Evolutionary conservation across 805 yeast genomes (phyloP).

Genomic region (Metschnikowia sp.): DNA sequence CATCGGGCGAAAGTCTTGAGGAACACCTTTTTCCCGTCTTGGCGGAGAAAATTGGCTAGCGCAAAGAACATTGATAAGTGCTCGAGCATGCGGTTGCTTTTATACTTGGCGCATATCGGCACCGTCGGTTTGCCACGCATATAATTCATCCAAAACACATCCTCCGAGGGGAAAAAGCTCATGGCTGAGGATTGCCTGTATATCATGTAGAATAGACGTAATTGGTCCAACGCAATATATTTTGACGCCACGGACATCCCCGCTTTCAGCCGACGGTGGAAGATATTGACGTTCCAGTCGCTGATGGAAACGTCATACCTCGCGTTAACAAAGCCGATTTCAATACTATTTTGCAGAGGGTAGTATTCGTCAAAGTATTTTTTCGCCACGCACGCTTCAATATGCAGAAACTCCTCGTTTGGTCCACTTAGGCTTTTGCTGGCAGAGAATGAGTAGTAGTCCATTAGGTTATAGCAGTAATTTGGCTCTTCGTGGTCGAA

Average conservation of each 20-base stretch:
- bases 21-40: constrained; percentile 11
- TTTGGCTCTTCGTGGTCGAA: constrained; percentile 34
- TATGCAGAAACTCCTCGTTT: constrained; percentile 19
- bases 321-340: constrained; percentile 31
- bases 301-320: constrained; percentile 27
- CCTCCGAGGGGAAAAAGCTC: constrained; percentile 23
- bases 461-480: constrained; percentile 35
- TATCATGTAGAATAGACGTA: constrained; percentile 12
- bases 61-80: constrained; percentile 47
- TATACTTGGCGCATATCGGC: constrained; percentile 41
- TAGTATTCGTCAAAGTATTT: constrained; percentile 21
- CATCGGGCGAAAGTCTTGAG: constrained; percentile 11
- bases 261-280: background rate
- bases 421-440: constrained; percentile 20
- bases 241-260: constrained; percentile 2
- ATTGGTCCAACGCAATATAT: constrained; percentile 8
- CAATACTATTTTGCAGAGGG: constrained; percentile 14
- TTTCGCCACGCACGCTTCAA: constrained; percentile 22
- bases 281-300: constrained; percentile 31
- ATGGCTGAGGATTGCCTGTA: constrained; percentile 30
- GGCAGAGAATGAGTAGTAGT: constrained; percentile 34
- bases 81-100: constrained; percentile 46
- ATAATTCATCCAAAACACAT: constrained; percentile 20
- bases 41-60: constrained; percentile 28
- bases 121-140: constrained; percentile 24